Evolutionary conservation across 768 basidiomycete genomes (phyloP), one percentile per base, ranked within the genome.

Genomic region (Russula olivacea): DNA sequence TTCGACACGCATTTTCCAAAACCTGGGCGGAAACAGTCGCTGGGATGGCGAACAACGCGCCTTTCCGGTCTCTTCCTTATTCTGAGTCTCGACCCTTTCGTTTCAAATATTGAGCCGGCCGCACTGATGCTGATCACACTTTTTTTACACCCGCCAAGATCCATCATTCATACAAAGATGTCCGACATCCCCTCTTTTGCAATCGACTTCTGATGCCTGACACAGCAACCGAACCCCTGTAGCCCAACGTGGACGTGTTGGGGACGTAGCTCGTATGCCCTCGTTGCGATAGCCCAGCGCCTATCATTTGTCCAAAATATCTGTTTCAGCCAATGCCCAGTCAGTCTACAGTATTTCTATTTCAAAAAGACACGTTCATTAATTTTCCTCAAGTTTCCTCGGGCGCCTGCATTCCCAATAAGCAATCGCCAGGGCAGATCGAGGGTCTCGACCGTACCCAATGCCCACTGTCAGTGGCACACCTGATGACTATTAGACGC

Each of bases 21-120:
- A 52, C 43, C 32, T 55, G 45, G 50, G 32, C 41, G 55, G 32
- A 17, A 14, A 14, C 34, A 2, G 41, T 63, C 61, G 61, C 61
- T 58, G 61, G 56, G 50, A 10, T 43, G 38, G 38, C 40, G 55
- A 62, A 30, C 25, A 10, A 19, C 41, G 41, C 49, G 30, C 32
- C 21, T 38, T n/a, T 47, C 48, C 56, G 56, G 38, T 57, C 23
- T 8, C 12, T 38, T 41, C 38, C 21, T 28, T 28, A 8, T 28
- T 21, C 40, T 17, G 48, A 50, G 58, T 59, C 58, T 64, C 63
- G 63, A 64, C 47, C 58, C 10, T 25, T 28, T 41, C 11, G 23
- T 51, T 60, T 64, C 58, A 60, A 47, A 49, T 48, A 32, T 47
- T 54, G 53, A 34, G 58, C 58, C 63, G 62, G 45, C 28, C 19